Base-by-base conservation (phyloP, 169 alveolate species). In the Cryptosporidium felis region DNA sequence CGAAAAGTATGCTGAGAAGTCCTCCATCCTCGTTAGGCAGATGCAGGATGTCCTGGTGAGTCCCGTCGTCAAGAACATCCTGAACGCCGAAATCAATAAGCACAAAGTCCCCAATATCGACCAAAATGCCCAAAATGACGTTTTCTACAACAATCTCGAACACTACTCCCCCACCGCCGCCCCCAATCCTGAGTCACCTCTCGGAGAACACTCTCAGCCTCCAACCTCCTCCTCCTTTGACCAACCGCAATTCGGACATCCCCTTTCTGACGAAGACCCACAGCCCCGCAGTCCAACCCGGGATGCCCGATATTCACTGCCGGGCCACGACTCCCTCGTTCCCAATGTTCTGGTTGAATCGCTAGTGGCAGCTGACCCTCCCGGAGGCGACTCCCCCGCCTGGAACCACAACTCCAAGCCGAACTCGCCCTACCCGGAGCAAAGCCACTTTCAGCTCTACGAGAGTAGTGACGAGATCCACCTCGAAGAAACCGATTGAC, bases 21-120 rank as follows among this genome's bases (percentile, higher is more conserved):
- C 67, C 8, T 36, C 46, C 9, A 18, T 28, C 9, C 36, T 74
- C 26, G 67, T 74, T 3, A 74, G 38, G 30, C 63, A 36, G 38
- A 74, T 74, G 85, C 85, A 74, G n/a, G 60, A 74, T 8, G 36
- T 38, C 5, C 58, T 74, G 14, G 21, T 74, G 10, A 53, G 67
- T 21, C 63, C 74, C 10, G 46, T 38, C 41, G 67, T 74, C 12
- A 47, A 38, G 26, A 51, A 53, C 16, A 74, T 74, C 16, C 60
- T 74, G 23, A 51, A 74, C 46, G n/a, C 63, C 1, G 18, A 28
- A 1, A 23, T 28, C 18, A 9, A 18, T 0, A 40, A 36, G n/a
- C 34, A 23, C 56, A 61, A 61, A 18, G 30, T 61, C 58, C 34
- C 30, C 23, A 26, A 21, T 1, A 61, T 36, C 6, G 80, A 38